Evolutionary conservation across 2,329 filamentous ascomycete species (phyloP), one percentile per base, ranked within the genome.

Genomic region (Fusarium acutatum): DNA sequence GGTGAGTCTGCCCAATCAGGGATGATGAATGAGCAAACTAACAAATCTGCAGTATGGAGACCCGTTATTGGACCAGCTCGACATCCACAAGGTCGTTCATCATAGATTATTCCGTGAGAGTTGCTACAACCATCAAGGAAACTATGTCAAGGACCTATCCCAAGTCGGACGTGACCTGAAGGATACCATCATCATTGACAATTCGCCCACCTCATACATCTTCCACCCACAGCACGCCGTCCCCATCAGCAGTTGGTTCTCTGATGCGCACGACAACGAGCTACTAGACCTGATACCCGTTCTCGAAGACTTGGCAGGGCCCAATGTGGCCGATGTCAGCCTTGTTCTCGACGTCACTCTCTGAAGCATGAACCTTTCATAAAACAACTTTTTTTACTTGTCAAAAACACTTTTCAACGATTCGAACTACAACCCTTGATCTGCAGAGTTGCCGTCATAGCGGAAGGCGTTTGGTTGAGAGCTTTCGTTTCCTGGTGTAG

Each of bases 211-310:
- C 9, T 98, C 96, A 18, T 99, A 99, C 86, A 98, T 99, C 79
- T 99, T 99, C 89, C 96, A 99, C 82, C 96, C 96, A 30, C 96
- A 99, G 86, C 96, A 99, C 82, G 96, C 96, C 69, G 96, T 99
- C 56, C 96, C 96, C 32, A 99, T 99, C 85, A 98, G 95, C 89
- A 98, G 96, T 88, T 99, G 96, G 96, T 99, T 99, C 86, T 98
- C 95, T 75, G 96, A 99, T 84, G 96, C 96, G 71, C 96, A 99
- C 84, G 96, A 99, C 86, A 99, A 99, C 84, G 96, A 99, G 88
- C 89, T 99, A 71, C 88, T 99, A 79, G 96, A 99, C 82, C 87
- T 99, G 78, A 98, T 99, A 82, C 96, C 96, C 60, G 96, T 99
- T 78, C 94, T 99, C 75, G 96, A 99, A 88, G 96, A 99, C 84